Conservation (phyloP, 805 yeast species). For the Zygotorulaspora florentina region DNA sequence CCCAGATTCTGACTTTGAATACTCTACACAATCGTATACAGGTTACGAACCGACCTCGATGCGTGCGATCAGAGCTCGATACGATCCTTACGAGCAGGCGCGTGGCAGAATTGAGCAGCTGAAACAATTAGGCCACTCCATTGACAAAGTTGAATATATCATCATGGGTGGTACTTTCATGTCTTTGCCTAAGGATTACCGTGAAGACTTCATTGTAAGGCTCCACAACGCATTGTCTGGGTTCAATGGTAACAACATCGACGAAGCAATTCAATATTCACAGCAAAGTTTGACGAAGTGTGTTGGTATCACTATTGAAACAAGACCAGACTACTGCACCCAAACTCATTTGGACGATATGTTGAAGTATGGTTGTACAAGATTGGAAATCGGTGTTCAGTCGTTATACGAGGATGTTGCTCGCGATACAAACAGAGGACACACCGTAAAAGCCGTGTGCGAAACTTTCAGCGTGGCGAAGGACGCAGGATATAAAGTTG, state of each 20-base stretch:
- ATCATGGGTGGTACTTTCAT: conserved; percentile 99
- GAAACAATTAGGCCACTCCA: conserved; percentile 90
- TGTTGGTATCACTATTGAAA: conserved; percentile 97
- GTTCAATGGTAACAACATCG: conserved; percentile 76
- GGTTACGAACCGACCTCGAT: conserved; percentile 98
- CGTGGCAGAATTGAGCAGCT: conserved; percentile 96
- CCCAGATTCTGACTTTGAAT: conserved; percentile 96
- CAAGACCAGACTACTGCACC: conserved; percentile 97
- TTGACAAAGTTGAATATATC: conserved; percentile 95
- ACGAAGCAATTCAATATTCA: conserved; percentile 85
- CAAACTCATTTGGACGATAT: conserved; percentile 92
- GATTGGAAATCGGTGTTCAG: conserved; percentile 96
- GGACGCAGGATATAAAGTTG: conserved; percentile 97
- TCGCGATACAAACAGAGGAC: conserved; percentile 96
- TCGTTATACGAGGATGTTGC: conserved; percentile 98
- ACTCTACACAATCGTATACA: conserved; percentile 95
- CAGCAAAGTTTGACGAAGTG: conserved; percentile 95
- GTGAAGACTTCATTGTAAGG: conserved; percentile 84
- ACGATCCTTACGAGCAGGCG: conserved; percentile 98
- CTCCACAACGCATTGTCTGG: conserved; percentile 95
- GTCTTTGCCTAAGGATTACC: conserved; percentile 85
- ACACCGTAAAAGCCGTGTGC: conserved; percentile 92
- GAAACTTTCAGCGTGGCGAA: conserved; percentile 95
- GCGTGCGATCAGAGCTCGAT: conserved; percentile 98
- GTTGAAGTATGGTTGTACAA: conserved; percentile 94